A percentile compares a stretch with the other conserved stretches of the same genome.
Conservation (phyloP, 2,329 filamentous ascomycete genomes). For the Sclerotinia borealis region DNA sequence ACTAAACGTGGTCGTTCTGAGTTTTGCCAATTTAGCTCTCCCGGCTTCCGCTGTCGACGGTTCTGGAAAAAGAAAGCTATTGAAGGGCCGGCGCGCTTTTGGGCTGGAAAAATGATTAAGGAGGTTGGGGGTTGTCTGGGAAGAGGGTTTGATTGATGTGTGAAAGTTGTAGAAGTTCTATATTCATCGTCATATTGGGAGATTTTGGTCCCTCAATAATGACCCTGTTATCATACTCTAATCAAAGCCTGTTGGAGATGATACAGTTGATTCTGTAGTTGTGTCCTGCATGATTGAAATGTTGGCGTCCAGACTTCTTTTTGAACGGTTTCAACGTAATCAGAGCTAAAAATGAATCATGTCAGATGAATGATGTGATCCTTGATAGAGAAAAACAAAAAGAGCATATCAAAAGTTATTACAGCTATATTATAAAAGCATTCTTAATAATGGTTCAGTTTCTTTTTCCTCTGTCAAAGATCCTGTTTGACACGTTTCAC, state of each 20-base stretch:
- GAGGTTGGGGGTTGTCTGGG: constrained; percentile 3
- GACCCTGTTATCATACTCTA: not conserved
- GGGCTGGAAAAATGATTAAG: constrained; percentile 5
- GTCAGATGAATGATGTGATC: not conserved
- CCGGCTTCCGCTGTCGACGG: constrained; percentile 18
- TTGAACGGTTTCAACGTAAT: not conserved
- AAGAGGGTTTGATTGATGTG: not conserved
- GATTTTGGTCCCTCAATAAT: not conserved
- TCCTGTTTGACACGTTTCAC: constrained; percentile 23
- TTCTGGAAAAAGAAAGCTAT: constrained; percentile 8
- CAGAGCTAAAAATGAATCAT: not conserved
- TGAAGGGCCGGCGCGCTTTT: constrained; percentile 15
- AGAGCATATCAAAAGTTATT: constrained; percentile 9
- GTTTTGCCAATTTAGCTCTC: constrained; percentile 14
- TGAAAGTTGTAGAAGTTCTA: not conserved
- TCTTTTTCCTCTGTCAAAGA: constrained; percentile 17
- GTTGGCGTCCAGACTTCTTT: not conserved
- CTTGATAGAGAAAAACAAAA: not conserved
- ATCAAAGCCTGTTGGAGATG: not conserved
- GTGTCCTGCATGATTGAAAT: not conserved
- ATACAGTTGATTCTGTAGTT: not conserved
- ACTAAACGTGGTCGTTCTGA: constrained; percentile 13
- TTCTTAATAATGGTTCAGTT: constrained; percentile 18
- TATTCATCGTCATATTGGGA: not conserved
- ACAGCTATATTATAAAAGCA: constrained; percentile 12